A percentile compares a stretch with the other conserved stretches of the same genome.
These are phyloP conservation scores for Marchantia paleacea DNA, from an alignment of 225 moss, liverwort and hornwort species.

Conservation along the genomic window DNA sequence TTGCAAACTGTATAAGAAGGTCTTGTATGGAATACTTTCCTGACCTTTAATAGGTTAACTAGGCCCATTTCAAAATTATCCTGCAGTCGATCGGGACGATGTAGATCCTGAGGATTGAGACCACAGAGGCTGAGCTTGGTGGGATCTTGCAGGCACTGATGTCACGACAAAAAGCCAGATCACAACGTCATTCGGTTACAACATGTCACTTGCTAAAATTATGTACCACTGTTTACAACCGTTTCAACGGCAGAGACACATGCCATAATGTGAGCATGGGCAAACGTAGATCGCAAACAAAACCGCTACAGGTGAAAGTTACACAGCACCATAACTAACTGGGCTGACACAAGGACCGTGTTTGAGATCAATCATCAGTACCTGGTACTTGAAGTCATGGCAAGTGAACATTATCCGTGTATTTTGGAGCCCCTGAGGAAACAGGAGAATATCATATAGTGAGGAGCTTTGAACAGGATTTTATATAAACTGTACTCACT, in stretches of 20 bases:
- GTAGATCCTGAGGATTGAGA: conserved; percentile 48
- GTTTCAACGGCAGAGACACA: not conserved
- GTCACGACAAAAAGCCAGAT: not conserved
- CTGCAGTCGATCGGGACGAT: conserved; percentile 62
- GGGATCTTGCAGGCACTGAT: conserved; percentile 62
- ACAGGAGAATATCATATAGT: not conserved
- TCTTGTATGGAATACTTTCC: not conserved
- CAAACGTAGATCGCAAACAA: not conserved
- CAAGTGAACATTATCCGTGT: conserved; percentile 67
- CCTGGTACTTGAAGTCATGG: conserved; percentile 72
- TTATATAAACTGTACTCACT: no score
- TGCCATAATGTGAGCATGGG: not conserved
- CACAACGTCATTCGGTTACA: not conserved
- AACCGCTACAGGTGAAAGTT: not conserved
- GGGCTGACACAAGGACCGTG: not conserved
- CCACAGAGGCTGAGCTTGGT: conserved; percentile 55
- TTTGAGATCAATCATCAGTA: conserved; percentile 16
- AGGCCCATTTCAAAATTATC: conserved; percentile 55
- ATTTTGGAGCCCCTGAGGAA: conserved; percentile 57
- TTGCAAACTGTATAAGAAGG: not conserved
- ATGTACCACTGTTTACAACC: not conserved
- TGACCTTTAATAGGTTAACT: conserved; percentile 59
- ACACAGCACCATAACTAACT: not conserved
- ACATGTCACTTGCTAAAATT: not conserved
- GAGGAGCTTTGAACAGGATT: no score